A percentile compares a stretch with the other conserved stretches of the same genome.
phyloP scores from a whole-genome alignment of 2,329 filamentous ascomycete species.

The Ascocoryne sarcoides region DNA sequence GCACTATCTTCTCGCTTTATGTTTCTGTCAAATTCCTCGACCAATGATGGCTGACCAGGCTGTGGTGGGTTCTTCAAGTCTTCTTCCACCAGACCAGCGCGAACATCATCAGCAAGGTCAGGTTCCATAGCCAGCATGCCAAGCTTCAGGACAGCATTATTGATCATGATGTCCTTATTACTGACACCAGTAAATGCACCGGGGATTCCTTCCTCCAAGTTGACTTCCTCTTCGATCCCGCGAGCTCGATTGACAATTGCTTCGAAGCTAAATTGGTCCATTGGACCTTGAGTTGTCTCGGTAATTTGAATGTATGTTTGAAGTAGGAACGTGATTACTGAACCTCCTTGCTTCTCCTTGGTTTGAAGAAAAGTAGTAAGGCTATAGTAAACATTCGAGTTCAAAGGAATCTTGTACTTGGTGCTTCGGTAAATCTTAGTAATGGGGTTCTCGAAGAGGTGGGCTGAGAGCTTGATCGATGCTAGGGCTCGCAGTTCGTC shows the following conservation, averaged over 20 bases:
- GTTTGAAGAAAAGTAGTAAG: slow-evolving; percentile 83
- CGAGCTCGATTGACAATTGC: slow-evolving; percentile 49
- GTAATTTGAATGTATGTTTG: slow-evolving; percentile 50
- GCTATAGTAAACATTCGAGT: slow-evolving; percentile 71
- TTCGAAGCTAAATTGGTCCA: slow-evolving; percentile 56
- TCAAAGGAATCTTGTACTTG: slow-evolving; percentile 87
- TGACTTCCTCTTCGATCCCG: slow-evolving; percentile 46
- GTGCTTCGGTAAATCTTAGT: slow-evolving; percentile 75
- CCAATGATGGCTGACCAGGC: slow-evolving; percentile 61
- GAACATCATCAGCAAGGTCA: slow-evolving; percentile 75
- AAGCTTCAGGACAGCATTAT: slow-evolving; percentile 55
- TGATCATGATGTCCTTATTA: slow-evolving; percentile 51
- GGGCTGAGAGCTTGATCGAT: slow-evolving; percentile 65
- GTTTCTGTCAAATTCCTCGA: slow-evolving; percentile 82
- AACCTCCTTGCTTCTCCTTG: slow-evolving; percentile 74
- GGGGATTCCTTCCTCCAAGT: slow-evolving; percentile 54
- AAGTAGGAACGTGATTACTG: slow-evolving; percentile 67
- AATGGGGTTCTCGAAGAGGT: slow-evolving; percentile 67
- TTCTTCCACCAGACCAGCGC: slow-evolving; percentile 77
- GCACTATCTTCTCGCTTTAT: slow-evolving; percentile 84
- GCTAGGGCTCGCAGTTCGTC: slow-evolving; percentile 74
- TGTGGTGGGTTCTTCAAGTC: slow-evolving; percentile 68
- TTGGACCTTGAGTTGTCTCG: slow-evolving; percentile 50
- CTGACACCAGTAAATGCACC: slow-evolving; percentile 52
- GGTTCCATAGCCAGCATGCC: slow-evolving; percentile 77